These are phyloP conservation scores for Fusarium ramigenum DNA, from an alignment of 2,329 filamentous ascomycete species.

Conservation along the genomic window DNA sequence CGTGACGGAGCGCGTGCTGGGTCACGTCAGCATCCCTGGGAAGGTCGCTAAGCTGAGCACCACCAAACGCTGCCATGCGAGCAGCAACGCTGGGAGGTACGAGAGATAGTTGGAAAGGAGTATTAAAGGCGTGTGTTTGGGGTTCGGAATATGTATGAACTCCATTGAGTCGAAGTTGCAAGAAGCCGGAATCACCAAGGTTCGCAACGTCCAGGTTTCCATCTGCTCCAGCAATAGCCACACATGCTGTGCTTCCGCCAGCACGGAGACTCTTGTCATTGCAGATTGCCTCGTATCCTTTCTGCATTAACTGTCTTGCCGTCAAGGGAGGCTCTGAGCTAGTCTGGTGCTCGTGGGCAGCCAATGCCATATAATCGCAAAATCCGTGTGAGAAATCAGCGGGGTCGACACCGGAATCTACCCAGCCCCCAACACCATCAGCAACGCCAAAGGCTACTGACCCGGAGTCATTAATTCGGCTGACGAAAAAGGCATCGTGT, in stretches of 20 bases:
- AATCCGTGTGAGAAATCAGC: slow-evolving; percentile 94
- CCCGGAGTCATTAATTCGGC: slow-evolving; percentile 76
- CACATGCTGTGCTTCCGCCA: slow-evolving; percentile 90
- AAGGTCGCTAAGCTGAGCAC: slow-evolving; percentile 80
- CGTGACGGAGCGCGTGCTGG: slow-evolving; percentile 80
- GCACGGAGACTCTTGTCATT: slow-evolving; percentile 77
- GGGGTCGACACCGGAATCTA: slow-evolving; percentile 90
- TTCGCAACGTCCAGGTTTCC: slow-evolving; percentile 90
- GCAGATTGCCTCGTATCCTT: slow-evolving; percentile 84
- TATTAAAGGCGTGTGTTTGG: slow-evolving; percentile 98
- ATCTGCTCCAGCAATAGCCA: slow-evolving; percentile 78
- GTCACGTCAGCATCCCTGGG: slow-evolving; percentile 86
- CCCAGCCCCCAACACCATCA: slow-evolving; percentile 96
- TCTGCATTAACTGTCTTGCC: slow-evolving; percentile 78
- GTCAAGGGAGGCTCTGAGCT: slow-evolving; percentile 56
- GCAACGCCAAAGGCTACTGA: slow-evolving; percentile 87
- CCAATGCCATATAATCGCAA: slow-evolving; percentile 90
- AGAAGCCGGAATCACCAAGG: slow-evolving; percentile 92
- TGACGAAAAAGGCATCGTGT: slow-evolving; percentile 96
- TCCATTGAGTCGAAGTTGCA: slow-evolving; percentile 85
- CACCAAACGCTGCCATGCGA: slow-evolving; percentile 85
- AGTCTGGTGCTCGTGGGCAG: slow-evolving; percentile 67
- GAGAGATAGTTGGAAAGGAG: slow-evolving; percentile 91
- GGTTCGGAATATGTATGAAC: slow-evolving; percentile 84
- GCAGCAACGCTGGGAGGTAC: slow-evolving; percentile 82